phyloP scores from a whole-genome alignment of 176 grass and related monocot genomes.

The Rhynchospora pubera region DNA sequence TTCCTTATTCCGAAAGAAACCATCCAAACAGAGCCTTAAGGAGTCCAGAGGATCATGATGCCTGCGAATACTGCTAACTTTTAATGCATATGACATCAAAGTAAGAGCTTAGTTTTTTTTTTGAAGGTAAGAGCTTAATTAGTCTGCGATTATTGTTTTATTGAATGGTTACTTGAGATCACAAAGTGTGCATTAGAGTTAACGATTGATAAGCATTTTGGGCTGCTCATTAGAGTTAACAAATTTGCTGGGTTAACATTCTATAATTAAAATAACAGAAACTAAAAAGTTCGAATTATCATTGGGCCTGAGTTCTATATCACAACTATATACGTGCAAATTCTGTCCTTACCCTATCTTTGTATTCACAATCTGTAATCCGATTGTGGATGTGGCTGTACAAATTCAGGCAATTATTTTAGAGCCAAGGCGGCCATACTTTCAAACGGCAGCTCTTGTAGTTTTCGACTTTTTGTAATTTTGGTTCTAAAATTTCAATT shows the following conservation, averaged over 20 bases:
- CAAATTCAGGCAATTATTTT: neutral
- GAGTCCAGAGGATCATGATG: too few relatives aligned
- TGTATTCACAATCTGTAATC: neutral
- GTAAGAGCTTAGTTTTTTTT: too few relatives aligned
- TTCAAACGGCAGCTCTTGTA: neutral
- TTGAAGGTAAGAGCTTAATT: too few relatives aligned
- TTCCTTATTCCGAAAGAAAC: too few relatives aligned
- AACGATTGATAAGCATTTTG: neutral
- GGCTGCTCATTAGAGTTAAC: neutral
- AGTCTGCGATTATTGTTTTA: neutral
- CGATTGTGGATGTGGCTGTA: neutral
- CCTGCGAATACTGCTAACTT: neutral
- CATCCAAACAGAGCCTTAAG: too few relatives aligned
- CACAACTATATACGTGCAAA: neutral
- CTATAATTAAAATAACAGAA: neutral
- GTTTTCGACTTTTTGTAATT: neutral
- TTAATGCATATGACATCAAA: neutral
- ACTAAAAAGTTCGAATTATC: neutral
- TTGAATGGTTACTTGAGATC: neutral
- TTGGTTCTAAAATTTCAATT: neutral
- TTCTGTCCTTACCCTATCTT: neutral
- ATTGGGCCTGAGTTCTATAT: neutral
- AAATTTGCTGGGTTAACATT: neutral
- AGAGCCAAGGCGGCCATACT: neutral
- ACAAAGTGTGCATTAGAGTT: neutral